Evolutionary conservation across 1,284 basidiomycete genomes (phyloP), one percentile per base, ranked within the genome.

Genomic region (Rhodotorula sp.): DNA sequence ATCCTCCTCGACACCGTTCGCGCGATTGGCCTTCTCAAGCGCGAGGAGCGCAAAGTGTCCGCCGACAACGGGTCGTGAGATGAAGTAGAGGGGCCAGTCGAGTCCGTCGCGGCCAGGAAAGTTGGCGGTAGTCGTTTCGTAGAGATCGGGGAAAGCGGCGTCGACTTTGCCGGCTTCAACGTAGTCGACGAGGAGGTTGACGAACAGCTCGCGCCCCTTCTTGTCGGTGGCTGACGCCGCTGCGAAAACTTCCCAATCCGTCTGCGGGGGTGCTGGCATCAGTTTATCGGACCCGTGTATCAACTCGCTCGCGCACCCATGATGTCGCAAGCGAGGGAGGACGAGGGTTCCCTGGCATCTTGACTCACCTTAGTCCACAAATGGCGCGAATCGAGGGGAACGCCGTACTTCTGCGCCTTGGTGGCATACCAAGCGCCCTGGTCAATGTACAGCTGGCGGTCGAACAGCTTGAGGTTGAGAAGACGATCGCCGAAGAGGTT

Each of bases 201-300:
- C 70, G 60, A 80, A 79, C 37, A 79, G 70, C 64, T 78, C 72
- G 30, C 77, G 69, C 24, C 76, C 77, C 1, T 70, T 58, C 40
- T 63, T 37, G 40, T 71, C 67, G 15, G 74, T 71, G 3, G 78
- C 73, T 2, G 75, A 76, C 0, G 74, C 78, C 9, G 79, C 79
- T 1, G 79, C 77, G 61, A 79, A 80, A 69, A 80, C 74, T 54
- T 78, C 75, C 80, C 80, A 80, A 68, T 80, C 80, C 15, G 78
- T 77, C 69, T 71, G 59, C 67, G 18, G 5, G 16, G 0, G 22
- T n/a, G n/a, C n/a, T n/a, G n/a, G n/a, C n/a, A n/a, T n/a, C n/a
- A n/a, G n/a, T n/a, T n/a, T n/a, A n/a, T n/a, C n/a, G n/a, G n/a
- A n/a, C n/a, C n/a, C n/a, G n/a, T n/a, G n/a, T 9, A 24, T 46